phyloP scores from a whole-genome alignment of 2,329 filamentous ascomycete species.

The Exophiala spinifera region DNA sequence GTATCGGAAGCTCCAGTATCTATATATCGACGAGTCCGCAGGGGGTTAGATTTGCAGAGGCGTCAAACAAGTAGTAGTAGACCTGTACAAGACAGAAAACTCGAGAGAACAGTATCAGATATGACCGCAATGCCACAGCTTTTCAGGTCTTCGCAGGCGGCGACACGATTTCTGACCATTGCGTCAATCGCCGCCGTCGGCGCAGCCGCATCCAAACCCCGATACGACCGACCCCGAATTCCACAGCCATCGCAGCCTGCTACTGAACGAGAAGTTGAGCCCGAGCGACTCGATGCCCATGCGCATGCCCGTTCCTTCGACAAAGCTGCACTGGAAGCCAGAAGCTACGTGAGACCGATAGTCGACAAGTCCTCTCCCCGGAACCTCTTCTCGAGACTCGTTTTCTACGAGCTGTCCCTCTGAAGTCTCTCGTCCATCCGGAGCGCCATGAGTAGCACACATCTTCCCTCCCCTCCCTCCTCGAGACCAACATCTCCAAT shows the following conservation, averaged over 20 bases:
- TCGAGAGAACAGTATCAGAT: background rate
- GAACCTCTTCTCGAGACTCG: constrained; percentile 3
- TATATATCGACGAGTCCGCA: too few relatives aligned
- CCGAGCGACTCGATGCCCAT: background rate
- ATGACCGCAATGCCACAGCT: constrained; percentile 3
- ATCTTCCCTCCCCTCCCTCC: constrained; percentile 18
- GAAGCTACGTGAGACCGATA: constrained; percentile 3
- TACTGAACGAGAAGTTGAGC: too few relatives aligned
- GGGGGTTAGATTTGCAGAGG: too few relatives aligned
- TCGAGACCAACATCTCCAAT: constrained; percentile 9
- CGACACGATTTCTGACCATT: constrained; percentile 7
- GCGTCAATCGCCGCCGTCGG: constrained; percentile 4
- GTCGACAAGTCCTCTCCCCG: background rate
- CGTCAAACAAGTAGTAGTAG: too few relatives aligned
- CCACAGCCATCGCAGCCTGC: background rate
- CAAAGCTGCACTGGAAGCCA: constrained; percentile 1
- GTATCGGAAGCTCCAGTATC: background rate
- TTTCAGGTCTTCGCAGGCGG: constrained; percentile 7
- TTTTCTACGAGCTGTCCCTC: constrained; percentile 3
- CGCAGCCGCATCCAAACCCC: constrained; percentile 9
- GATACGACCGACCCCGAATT: constrained; percentile 15
- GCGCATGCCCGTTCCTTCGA: background rate
- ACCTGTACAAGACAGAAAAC: too few relatives aligned
- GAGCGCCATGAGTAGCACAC: background rate
- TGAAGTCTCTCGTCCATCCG: background rate